Evolutionary conservation across 2,329 filamentous ascomycete genomes (phyloP).

Genomic region (Scleromitrula shiraiana): DNA sequence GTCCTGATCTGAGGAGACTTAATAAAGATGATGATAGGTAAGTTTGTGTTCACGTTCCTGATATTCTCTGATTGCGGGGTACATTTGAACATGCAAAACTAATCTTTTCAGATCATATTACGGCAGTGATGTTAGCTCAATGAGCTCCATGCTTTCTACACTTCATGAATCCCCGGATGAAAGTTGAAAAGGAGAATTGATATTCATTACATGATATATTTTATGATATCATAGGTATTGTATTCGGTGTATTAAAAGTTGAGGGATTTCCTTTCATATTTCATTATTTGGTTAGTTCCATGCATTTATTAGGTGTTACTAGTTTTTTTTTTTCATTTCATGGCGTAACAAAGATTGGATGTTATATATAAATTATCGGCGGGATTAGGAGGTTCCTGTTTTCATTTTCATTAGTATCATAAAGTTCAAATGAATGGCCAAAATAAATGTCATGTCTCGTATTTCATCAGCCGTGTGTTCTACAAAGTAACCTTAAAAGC

Average conservation of each 20-base stretch:
- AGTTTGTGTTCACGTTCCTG: not conserved
- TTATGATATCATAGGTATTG: not conserved
- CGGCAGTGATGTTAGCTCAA: not conserved
- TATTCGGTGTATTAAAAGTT: not conserved
- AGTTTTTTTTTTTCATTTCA: too few species aligned
- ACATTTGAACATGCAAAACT: too few species aligned
- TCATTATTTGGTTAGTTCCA: not conserved
- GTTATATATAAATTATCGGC: too few species aligned
- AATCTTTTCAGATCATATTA: slow-evolving; percentile 3
- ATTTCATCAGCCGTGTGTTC: too few species aligned
- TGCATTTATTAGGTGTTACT: not conserved
- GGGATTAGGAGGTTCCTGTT: too few species aligned
- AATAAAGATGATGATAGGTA: not conserved
- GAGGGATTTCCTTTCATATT: too few species aligned
- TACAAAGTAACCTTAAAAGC: too few species aligned
- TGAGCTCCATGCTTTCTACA: slow-evolving; percentile 6
- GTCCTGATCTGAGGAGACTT: not conserved
- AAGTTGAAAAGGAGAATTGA: too few species aligned
- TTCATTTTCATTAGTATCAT: too few species aligned
- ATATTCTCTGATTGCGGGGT: not conserved
- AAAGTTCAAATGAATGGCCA: too few species aligned
- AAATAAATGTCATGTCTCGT: too few species aligned
- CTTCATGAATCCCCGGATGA: slow-evolving; percentile 5
- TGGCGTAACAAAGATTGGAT: not conserved
- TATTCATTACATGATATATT: not conserved